Evolutionary conservation across 192 early-diverging fungal genomes (phyloP), one percentile per base, ranked within the genome.

Genomic region (Gonapodya prolifera): DNA sequence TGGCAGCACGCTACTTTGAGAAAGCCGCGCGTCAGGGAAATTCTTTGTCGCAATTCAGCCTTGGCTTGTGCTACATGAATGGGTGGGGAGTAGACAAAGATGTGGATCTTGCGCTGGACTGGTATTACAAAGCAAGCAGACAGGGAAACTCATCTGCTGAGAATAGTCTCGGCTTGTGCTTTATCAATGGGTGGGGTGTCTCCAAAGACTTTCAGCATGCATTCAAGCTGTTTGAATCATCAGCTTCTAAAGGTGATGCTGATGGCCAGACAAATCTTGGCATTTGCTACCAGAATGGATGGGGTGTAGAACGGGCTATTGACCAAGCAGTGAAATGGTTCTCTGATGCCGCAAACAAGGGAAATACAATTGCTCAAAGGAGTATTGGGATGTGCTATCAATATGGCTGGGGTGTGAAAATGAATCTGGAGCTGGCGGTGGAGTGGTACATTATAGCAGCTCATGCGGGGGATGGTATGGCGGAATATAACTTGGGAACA

Each of bases 1-100:
- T n/a, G n/a, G n/a, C n/a, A n/a, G n/a, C n/a, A n/a, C n/a, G n/a
- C n/a, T n/a, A n/a, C n/a, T n/a, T n/a, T n/a, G n/a, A n/a, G n/a
- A n/a, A n/a, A n/a, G n/a, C n/a, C n/a, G n/a, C n/a, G n/a, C n/a
- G n/a, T n/a, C n/a, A n/a, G n/a, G n/a, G 77, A 76, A 91, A 93
- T 79, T 89, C 93, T 2, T 90, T 90, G 91, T 92, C 94, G 2
- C 92, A 95, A 78, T 93, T 91, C 82, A 94, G 93, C 77, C 85
- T 94, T 28, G 94, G 91, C 0, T 91, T 86, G 76, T 94, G 93
- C 79, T 88, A 91, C 76, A 88, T 90, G 32, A 92, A 87, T 77
- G 94, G 92, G 16, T 84, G 93, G 69, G 94, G 94, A 1, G 84
- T 91, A 0, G 34, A 80, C 30, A 81, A 83, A 75, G 80, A 86